Conservation (phyloP, 352 stramenopile species). For the Thalassiosira sp. region DNA sequence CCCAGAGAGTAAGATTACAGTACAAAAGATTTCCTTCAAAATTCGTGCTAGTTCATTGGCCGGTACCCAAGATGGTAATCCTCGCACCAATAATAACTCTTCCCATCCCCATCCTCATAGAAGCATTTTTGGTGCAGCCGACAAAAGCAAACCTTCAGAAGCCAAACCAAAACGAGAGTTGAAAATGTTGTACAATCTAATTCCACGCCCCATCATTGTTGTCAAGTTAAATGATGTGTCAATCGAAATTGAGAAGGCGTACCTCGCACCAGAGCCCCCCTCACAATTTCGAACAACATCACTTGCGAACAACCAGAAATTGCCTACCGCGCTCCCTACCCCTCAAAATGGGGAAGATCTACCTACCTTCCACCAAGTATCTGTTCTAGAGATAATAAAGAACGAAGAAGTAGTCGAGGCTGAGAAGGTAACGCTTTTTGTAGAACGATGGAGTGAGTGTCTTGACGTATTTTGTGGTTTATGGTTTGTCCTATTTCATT, state of each 20-base stretch:
- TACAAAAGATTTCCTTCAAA: constrained; percentile 35
- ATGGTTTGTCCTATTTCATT: constrained; percentile 1
- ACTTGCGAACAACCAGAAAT: not conserved
- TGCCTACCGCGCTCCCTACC: constrained; percentile 16
- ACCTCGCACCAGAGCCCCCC: constrained; percentile 48
- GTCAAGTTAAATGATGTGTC: constrained; percentile 43
- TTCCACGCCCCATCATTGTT: constrained; percentile 36
- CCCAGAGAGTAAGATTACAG: constrained; percentile 39
- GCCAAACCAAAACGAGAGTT: not conserved
- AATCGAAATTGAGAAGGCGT: constrained; percentile 57
- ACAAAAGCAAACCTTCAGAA: constrained; percentile 4
- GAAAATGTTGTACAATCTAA: constrained; percentile 8
- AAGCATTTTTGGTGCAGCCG: not conserved
- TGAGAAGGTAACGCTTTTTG: constrained; percentile 42
- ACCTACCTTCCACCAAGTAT: constrained; percentile 51
- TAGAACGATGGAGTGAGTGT: constrained; percentile 54
- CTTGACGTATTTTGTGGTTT: not conserved
- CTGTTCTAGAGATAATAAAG: constrained; percentile 31
- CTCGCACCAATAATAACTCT: not conserved
- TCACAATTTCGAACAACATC: constrained; percentile 4
- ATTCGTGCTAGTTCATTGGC: constrained; percentile 25
- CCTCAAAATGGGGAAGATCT: constrained; percentile 27
- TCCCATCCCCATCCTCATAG: not conserved
- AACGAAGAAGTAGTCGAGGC: constrained; percentile 39
- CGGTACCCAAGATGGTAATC: constrained; percentile 12